These are phyloP conservation scores for Sistotremastrum niveocremeum DNA, from an alignment of 768 basidiomycete genomes.

Conservation along the genomic window DNA sequence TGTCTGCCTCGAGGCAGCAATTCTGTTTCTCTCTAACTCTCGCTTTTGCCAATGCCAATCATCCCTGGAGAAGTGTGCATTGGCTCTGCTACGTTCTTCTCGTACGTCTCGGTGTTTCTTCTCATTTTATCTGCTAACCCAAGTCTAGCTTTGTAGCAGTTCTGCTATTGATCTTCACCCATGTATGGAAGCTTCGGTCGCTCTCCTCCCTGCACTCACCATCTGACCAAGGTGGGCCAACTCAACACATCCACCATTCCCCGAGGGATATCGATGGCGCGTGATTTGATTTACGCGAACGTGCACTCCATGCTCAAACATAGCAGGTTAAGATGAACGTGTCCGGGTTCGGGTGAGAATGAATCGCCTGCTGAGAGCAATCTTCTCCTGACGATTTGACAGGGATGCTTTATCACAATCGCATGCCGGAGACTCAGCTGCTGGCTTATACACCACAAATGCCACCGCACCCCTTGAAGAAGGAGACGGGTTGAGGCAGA, in stretches of 20 bases:
- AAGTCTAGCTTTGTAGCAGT: slow-evolving; percentile 31
- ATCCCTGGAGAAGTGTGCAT: slow-evolving; percentile 74
- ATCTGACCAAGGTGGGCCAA: slow-evolving; percentile 54
- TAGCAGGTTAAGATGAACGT: slow-evolving; percentile 53
- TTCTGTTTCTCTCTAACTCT: slow-evolving; percentile 6
- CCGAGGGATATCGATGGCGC: slow-evolving; percentile 60
- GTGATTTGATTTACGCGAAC: slow-evolving; percentile 5
- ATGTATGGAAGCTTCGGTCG: slow-evolving; percentile 33
- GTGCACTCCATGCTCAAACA: slow-evolving; percentile 8
- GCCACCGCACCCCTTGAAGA: slow-evolving; percentile 44
- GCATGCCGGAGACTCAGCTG: slow-evolving; percentile 42
- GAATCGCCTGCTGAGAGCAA: slow-evolving; percentile 2
- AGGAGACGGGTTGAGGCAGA: slow-evolving; percentile 47
- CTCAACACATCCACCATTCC: slow-evolving; percentile 66
- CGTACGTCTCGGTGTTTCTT: slow-evolving; percentile 36
- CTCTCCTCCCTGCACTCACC: slow-evolving; percentile 9
- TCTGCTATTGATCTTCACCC: slow-evolving; percentile 63
- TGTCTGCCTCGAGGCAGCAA: neutral
- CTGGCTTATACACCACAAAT: slow-evolving; percentile 54
- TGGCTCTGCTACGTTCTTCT: slow-evolving; percentile 53
- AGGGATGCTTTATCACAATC: slow-evolving; percentile 17
- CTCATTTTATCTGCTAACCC: slow-evolving; percentile 2
- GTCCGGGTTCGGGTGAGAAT: slow-evolving; percentile 55
- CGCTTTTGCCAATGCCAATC: slow-evolving; percentile 2
- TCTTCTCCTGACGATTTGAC: neutral